Base-by-base conservation (phyloP, 106 monocot species). In the Phalaenopsis equestris region DNA sequence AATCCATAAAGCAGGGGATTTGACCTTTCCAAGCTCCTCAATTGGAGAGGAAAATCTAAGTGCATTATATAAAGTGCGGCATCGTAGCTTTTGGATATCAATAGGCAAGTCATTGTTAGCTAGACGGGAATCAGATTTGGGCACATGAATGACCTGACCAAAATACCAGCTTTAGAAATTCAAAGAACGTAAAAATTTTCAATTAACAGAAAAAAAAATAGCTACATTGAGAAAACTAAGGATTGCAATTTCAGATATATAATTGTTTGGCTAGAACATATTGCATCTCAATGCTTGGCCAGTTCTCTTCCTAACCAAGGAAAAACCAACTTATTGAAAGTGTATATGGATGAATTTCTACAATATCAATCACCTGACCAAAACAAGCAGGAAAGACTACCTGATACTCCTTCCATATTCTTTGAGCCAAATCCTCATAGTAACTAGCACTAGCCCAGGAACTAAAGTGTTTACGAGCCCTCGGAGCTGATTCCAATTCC, bases 71-170 rank as follows among this genome's bases (percentile, higher is more conserved):
- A 90, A 78, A 77, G 90, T 80, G 48, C 90, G 90, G 68, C 90
- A 93, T 12, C 90, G 77, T 65, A 93, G 73, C 76, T 77, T 87
- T 82, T 97, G 96, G 3, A 97, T 94, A 86, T 97, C 94, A 41
- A 94, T 61, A 67, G 92, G 94, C 79, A 97, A 92, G 49, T 88
- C 90, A 83, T 91, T 98, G 86, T 98, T 98, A 55, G 94, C 97
- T 19, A 98, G 81, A 52, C 97, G 89, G 80, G 97, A 92, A 85
- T 98, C 97, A 80, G 92, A 98, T 73, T 98, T 98, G 19, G 97
- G 94, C 38, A 88, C 92, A 87, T 98, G 94, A 85, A 98, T 88
- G 23, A 98, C 92, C 97, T 98, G 82, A 81, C 45, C 77, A 4
- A 67, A 81, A 58, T 14, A 77, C 67, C 37, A 70, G 2, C 38